phyloP scores from a whole-genome alignment of 768 basidiomycete genomes.

The Ramaria sp. region DNA sequence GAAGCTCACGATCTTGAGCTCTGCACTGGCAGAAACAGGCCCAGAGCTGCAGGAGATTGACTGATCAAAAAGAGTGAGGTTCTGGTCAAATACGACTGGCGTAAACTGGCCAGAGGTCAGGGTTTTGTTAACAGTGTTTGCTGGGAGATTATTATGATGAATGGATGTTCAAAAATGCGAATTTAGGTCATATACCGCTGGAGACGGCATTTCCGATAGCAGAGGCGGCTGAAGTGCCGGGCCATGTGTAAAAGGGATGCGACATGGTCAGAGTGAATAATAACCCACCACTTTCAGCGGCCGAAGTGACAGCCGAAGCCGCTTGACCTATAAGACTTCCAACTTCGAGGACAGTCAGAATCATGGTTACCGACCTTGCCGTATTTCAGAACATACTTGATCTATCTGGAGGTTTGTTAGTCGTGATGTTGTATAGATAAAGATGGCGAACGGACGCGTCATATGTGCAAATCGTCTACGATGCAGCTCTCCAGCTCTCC shows the following conservation, averaged over 20 bases:
- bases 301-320: background rate
- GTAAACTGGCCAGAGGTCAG: constrained; percentile 1
- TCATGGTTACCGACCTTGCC: background rate
- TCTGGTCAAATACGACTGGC: constrained; percentile 15
- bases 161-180: background rate
- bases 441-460: background rate
- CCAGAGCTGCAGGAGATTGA: constrained; percentile 13
- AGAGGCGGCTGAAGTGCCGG: background rate
- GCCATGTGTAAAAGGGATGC: background rate
- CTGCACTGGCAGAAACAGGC: constrained; percentile 10
- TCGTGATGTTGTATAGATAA: background rate
- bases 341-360: background rate
- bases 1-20: constrained; percentile 11
- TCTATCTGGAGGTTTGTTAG: background rate
- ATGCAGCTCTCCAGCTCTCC: background rate
- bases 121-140: constrained; percentile 14
- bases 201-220: background rate
- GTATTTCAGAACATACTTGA: background rate
- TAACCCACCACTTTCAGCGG: background rate
- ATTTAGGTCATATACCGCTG: background rate
- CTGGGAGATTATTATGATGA: background rate
- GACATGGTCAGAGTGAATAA: background rate
- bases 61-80: constrained; percentile 14
- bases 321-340: background rate
- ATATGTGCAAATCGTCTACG: background rate